Percentiles rank a stretch among this genome's conserved stretches.
These are phyloP conservation scores for Aegilops bicornis DNA, from an alignment of 176 grass and related monocot genomes.

Conservation along the genomic window DNA sequence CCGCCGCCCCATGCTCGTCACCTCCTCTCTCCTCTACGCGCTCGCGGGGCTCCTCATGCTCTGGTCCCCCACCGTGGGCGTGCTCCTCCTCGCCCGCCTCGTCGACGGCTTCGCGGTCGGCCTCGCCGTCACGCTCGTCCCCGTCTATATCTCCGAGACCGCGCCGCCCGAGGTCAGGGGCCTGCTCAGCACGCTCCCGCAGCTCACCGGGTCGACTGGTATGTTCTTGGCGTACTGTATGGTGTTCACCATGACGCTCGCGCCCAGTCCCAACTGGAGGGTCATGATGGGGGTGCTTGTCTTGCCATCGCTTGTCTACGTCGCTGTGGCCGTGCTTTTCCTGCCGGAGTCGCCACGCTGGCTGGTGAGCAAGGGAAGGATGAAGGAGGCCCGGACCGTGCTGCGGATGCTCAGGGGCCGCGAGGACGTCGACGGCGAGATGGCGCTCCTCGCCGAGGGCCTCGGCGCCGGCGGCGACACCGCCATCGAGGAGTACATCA, in stretches of 20 bases:
- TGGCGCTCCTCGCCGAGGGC: constrained; percentile 86
- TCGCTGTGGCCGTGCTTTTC: constrained; percentile 45
- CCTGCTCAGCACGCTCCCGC: constrained; percentile 72
- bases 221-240: constrained; percentile 91
- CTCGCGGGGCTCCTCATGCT: constrained; percentile 57
- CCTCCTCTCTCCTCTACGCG: constrained; percentile 70
- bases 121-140: constrained; percentile 73
- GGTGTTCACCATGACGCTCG: constrained; percentile 73
- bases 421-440: constrained; percentile 66
- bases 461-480: constrained; percentile 49
- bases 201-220: constrained; percentile 68
- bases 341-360: constrained; percentile 78
- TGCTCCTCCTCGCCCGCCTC: constrained; percentile 68
- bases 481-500: constrained; percentile 74
- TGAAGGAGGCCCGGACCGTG: constrained; percentile 65
- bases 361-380: constrained; percentile 82
- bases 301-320: constrained; percentile 50
- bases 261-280: constrained; percentile 59
- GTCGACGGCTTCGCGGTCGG: constrained; percentile 79
- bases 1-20: constrained; percentile 65
- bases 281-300: constrained; percentile 76
- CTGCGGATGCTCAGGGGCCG: constrained; percentile 61
- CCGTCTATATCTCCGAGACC: constrained; percentile 92
- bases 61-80: constrained; percentile 69
- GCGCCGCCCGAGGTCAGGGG: constrained; percentile 75